Evolutionary conservation across 306 rosid genomes (phyloP), one percentile per base, ranked within the genome.

Genomic region (Cyamopsis tetragonoloba): DNA sequence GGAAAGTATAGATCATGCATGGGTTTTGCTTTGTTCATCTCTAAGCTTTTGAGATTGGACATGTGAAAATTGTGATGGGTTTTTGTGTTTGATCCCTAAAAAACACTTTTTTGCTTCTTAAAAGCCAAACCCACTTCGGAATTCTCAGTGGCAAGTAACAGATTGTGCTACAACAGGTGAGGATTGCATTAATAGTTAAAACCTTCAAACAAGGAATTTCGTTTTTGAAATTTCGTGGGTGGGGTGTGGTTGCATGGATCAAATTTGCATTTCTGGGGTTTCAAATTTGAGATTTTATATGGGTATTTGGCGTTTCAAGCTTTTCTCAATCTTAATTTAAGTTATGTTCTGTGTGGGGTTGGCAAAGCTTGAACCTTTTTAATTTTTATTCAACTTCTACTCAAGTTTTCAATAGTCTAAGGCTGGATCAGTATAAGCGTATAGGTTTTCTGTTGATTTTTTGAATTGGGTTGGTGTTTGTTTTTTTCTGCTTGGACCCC

Each of bases 61-160:
- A 50, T 34, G 61, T 35, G 69, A 60, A 65, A 50, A 19, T 32
- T 74, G 34, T 43, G 18, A 48, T 60, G 18, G 50, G 42, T 66
- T 79, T 19, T 76, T 63, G 15, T 43, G 31, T 39, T 64, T 55
- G 34, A 62, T 73, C 48, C 27, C 66, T 62, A 63, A 19, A 66
- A 39, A 11, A 12, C 43, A 3, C 19, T 44, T 35, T 56, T 48
- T 49, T 58, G n/a, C n/a, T n/a, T n/a, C n/a, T n/a, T n/a, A n/a
- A n/a, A n/a, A 35, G 57, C 6, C 56, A 75, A 80, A 76, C 65
- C 80, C 73, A 81, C 69, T 34, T 60, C 15, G 62, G 35, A 44
- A 46, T 51, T 75, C 76, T 61, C 80, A 49, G 72, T 67, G 4
- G 18, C 72, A 61, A 47, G 60, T 58, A 46, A 64, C 72, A 35